Base-by-base conservation (phyloP, 2,329 filamentous ascomycete genomes). In the Piedraia hortae region DNA sequence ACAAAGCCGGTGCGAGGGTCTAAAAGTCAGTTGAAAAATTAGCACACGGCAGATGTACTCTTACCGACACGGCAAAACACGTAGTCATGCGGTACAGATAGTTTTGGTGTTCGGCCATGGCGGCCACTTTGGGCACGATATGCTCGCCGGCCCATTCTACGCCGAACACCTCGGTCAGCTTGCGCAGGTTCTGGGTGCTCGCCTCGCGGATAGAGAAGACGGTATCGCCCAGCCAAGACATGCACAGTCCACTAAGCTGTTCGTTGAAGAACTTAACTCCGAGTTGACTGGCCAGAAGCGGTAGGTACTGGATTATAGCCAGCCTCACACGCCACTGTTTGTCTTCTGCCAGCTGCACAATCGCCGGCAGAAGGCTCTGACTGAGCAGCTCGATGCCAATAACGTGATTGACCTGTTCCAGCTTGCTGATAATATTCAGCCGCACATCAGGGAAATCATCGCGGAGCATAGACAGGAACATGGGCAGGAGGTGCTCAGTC, bases 31-130 rank as follows among this genome's bases (percentile, higher is more conserved):
- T 21, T 27, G 17, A 10, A 11, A 19, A 6, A 23, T 24, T 11
- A 24, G 19, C 22, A 9, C 5, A 8, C 9, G n/a, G 10, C 3
- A 14, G n/a, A 8, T 9, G 9, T 17, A 10, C 8, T 15, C 74
- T 56, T 60, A 97, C 85, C 37, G 78, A 82, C 34, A 97, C 88
- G 30, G 85, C 85, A 46, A 97, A 97, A 53, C 82, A 93, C n/a
- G 85, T 97, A 6, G 85, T 97, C 85, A 97, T 97, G 45, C 85
- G 65, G 60, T 97, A 97, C 23, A 97, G 69, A 46, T 97, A 97
- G 54, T 97, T 97, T 29, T 82, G 77, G 46, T 97, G 85, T 42
- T 77, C 74, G 28, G 85, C 85, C 85, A 97, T 93, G 16, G 73
- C 74, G 61, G 90, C 85, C 32, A 97, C 85, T 56, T 93, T 93